Evolutionary conservation across 768 basidiomycete species (phyloP), one percentile per base, ranked within the genome.

Genomic region (Boletus rubescentipes): DNA sequence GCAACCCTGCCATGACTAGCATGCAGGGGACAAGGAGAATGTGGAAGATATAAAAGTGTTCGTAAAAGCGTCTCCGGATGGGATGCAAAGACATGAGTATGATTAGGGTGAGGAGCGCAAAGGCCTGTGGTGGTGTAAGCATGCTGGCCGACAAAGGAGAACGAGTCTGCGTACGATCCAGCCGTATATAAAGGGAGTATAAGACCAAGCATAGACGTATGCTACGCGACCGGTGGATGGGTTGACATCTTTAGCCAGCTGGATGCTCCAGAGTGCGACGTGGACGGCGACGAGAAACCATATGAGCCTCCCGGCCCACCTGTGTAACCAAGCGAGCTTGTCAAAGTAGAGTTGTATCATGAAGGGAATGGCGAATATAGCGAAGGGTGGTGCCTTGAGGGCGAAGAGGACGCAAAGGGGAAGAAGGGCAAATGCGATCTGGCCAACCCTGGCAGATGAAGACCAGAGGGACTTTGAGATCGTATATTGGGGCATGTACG

Each of bases 401-500:
- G 84, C 87, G 56, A 89, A 77, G 14, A 88, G 75, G 53, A 90
- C 73, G 50, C 82, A 84, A 9, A 91, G 76, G 0, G 89, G 90
- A 43, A 89, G 73, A 29, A 90, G 76, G 2, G 86, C 81, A 62
- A 89, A 91, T 1, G 87, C 81, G 36, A 90, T 83, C 51, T 86
- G 73, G 0, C 90, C 89, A 18, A 81, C 78, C 31, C 89, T 72
- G 16, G 77, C 79, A n/a, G 81, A 84, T 2, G 82, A 76, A 0
- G 86, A 84, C 90, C 90, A 92, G 71, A 82, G 81, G 1, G 83
- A 77, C 66, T 88, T 89, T 42, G 64, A 59, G 53, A 91, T 86
- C 16, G 83, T 85, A 65, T 81, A 80, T 58, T 79, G 76, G 4
- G 85, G 79, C 35, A 75, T 70, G 51, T 61, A 76, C 46, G 64